phyloP scores from a whole-genome alignment of 495 filamentous ascomycete species.

The Xylaria scruposa region DNA sequence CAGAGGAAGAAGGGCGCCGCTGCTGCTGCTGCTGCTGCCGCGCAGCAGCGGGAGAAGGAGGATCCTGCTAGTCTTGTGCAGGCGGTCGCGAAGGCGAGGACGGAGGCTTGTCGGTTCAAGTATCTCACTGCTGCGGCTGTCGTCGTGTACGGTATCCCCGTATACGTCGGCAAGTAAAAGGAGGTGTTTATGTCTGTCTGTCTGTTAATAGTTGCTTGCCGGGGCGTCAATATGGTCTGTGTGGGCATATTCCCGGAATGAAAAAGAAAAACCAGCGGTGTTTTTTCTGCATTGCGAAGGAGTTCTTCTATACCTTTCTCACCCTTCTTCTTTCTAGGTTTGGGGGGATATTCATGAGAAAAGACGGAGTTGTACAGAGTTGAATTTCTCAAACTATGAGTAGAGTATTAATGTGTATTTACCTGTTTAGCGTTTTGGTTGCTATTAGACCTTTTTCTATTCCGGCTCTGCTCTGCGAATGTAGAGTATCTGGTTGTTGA shows the following conservation, averaged over 20 bases:
- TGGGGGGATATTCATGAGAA: neutral
- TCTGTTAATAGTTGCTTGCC: neutral
- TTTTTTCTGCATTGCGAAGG: slow-evolving; percentile 13
- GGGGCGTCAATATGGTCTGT: neutral
- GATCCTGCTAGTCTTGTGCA: slow-evolving; percentile 65
- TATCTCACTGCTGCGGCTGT: slow-evolving; percentile 94
- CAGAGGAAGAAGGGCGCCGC: slow-evolving; percentile 29
- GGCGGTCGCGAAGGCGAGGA: slow-evolving; percentile 72
- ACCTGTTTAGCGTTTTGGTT: neutral
- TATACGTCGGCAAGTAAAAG: slow-evolving; percentile 65
- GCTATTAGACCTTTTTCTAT: neutral
- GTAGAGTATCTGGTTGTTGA: neutral
- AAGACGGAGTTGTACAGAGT: neutral
- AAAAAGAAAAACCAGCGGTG: neutral
- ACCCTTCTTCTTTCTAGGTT: neutral
- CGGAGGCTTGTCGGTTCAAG: slow-evolving; percentile 74
- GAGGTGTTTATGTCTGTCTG: neutral
- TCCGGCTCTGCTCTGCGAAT: neutral
- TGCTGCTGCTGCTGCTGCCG: neutral
- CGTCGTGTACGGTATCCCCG: slow-evolving; percentile 93
- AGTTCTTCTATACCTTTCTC: neutral
- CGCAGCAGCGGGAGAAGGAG: slow-evolving; percentile 26
- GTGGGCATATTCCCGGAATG: neutral
- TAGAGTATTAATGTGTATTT: neutral
- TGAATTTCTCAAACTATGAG: neutral